A percentile compares a stretch with the other conserved stretches of the same genome.
Evolutionary conservation across 257 asterid species (phyloP).

Genomic region (Verbascum thapsus): DNA sequence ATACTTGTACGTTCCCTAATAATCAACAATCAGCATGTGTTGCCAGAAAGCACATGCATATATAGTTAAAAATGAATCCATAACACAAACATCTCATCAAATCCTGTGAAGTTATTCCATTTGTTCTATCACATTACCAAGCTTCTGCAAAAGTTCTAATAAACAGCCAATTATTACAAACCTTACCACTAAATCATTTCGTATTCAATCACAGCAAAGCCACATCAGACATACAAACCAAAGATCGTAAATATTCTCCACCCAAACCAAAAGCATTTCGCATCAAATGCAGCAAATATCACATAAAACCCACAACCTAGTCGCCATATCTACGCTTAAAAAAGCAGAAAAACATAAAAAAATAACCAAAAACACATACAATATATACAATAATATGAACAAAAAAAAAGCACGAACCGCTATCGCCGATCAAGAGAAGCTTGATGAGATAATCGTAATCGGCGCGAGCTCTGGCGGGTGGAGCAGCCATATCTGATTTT

Average conservation of each 20-base stretch:
- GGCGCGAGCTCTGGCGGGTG: conserved; percentile 76
- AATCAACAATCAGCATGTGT: background rate
- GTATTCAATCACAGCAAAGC: conserved; percentile 1
- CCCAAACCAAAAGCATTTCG: background rate
- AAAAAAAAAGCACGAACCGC: conserved; percentile 38
- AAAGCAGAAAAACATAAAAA: background rate
- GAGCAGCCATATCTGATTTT: conserved; percentile 66
- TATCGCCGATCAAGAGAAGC: conserved; percentile 68
- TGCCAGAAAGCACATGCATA: background rate
- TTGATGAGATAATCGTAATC: conserved; percentile 66
- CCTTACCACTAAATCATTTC: conserved; percentile 4
- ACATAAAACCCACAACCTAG: background rate
- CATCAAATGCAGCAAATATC: conserved; percentile 24
- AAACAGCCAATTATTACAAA: background rate
- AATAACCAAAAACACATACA: background rate
- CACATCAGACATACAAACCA: conserved; percentile 1
- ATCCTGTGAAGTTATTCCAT: conserved; percentile 6
- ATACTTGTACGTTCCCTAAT: too few species aligned
- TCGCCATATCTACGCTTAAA: conserved; percentile 13
- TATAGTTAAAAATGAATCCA: background rate
- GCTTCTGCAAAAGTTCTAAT: background rate
- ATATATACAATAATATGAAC: background rate
- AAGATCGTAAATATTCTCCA: background rate
- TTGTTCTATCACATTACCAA: conserved; percentile 17
- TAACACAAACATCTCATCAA: background rate